Conservation (phyloP, 1,139 yeast genomes). For the Hanseniaspora gamundiae region DNA sequence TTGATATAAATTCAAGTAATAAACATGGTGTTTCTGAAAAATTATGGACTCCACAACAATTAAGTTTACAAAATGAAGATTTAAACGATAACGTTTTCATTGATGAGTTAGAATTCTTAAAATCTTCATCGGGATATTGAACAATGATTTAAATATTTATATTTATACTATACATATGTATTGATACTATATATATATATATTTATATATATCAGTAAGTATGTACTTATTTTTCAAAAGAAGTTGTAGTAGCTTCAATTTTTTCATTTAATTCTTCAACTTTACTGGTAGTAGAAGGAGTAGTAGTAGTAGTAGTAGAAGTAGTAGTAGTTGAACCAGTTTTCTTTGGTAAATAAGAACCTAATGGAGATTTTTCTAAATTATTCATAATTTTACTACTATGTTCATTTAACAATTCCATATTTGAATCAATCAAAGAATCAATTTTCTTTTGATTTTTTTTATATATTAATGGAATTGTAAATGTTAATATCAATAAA, state of each 20-base stretch:
- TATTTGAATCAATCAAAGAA: conserved; percentile 47
- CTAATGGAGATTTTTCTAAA: conserved; percentile 5
- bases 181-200: neutral
- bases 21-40: conserved; percentile 6
- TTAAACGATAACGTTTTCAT: conserved; percentile 50
- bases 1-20: conserved; percentile 28
- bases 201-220: neutral
- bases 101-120: conserved; percentile 6
- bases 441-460: conserved; percentile 74
- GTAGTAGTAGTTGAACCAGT: conserved; percentile 19
- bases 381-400: conserved; percentile 28
- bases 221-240: conserved; percentile 6
- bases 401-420: conserved; percentile 46
- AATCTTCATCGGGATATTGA: conserved; percentile 7
- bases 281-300: conserved; percentile 12
- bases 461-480: conserved; percentile 64
- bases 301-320: conserved; percentile 17
- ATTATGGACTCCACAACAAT: conserved; percentile 80
- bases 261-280: conserved; percentile 7
- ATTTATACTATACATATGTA: no score
- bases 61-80: conserved; percentile 46
- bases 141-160: no score
- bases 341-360: conserved; percentile 15
- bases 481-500: conserved; percentile 51
- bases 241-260: conserved; percentile 7